phyloP scores from a whole-genome alignment of 306 rosid genomes.

The Cicer cuneatum region DNA sequence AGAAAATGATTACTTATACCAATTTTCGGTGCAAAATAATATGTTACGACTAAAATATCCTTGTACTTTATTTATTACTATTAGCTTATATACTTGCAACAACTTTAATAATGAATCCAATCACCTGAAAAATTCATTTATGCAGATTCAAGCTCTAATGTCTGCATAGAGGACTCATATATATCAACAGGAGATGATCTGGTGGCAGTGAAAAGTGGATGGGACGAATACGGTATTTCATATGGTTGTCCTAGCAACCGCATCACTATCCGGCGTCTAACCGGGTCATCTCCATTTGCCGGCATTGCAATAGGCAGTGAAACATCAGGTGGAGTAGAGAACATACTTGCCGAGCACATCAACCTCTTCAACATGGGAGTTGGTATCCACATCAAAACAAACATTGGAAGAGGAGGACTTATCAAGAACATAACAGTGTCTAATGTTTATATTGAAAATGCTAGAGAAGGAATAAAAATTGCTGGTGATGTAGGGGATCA shows the following conservation, averaged over 20 bases:
- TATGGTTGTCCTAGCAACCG: conserved; percentile 67
- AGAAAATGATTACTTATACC: too few relatives aligned
- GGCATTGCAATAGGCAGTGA: conserved; percentile 92
- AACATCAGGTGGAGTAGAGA: conserved; percentile 93
- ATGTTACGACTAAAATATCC: too few relatives aligned
- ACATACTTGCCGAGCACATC: conserved; percentile 79
- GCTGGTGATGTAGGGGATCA: conserved; percentile 89
- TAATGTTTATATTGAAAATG: conserved; percentile 66
- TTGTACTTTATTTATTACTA: too few relatives aligned
- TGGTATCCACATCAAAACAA: conserved; percentile 88
- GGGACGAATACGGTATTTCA: conserved; percentile 91
- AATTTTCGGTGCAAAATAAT: too few relatives aligned
- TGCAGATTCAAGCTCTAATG: conserved; percentile 86
- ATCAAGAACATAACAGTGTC: conserved; percentile 72
- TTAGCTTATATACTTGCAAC: too few relatives aligned
- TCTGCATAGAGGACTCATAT: conserved; percentile 89
- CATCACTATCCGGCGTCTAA: conserved; percentile 79
- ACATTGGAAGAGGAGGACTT: conserved; percentile 80
- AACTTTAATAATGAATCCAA: neutral
- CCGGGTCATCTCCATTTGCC: conserved; percentile 79
- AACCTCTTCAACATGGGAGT: conserved; percentile 79
- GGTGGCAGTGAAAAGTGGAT: conserved; percentile 89
- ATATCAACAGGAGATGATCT: conserved; percentile 92
- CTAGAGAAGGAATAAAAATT: conserved; percentile 75
- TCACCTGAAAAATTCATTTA: conserved; percentile 11